Percentiles rank a stretch among this genome's conserved stretches.
These are phyloP conservation scores for Leucocoprinus leucothites DNA, from an alignment of 768 basidiomycete species.

Conservation along the genomic window DNA sequence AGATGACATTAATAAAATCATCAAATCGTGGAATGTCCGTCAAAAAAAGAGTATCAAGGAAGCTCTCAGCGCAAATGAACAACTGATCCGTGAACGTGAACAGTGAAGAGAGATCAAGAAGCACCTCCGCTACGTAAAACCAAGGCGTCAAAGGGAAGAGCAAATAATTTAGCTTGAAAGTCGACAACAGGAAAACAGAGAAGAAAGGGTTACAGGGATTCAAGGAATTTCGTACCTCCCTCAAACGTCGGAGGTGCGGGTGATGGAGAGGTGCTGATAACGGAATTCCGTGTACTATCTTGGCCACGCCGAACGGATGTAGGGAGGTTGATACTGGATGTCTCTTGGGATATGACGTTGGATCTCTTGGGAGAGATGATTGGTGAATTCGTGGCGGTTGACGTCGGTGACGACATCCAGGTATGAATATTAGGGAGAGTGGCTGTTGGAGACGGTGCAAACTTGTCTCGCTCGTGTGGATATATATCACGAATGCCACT, in stretches of 20 bases:
- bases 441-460: slow-evolving; percentile 3
- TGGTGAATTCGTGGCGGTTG: neutral
- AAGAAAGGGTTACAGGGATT: neutral
- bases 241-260: slow-evolving; percentile 1
- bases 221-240: slow-evolving; percentile 8
- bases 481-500: neutral
- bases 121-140: neutral
- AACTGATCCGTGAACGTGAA: neutral
- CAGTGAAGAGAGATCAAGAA: neutral
- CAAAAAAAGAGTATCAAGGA: neutral
- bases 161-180: neutral
- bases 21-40: neutral
- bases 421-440: neutral
- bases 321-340: neutral
- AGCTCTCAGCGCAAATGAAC: neutral
- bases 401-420: slow-evolving; percentile 5
- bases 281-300: neutral
- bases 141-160: neutral
- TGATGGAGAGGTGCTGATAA: neutral
- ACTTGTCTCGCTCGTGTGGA: slow-evolving; percentile 3
- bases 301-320: neutral
- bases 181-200: neutral
- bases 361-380: neutral
- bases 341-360: neutral
- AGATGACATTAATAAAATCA: no score